Percentiles rank a stretch among this genome's conserved stretches.
These are phyloP conservation scores for Globisporangium okanoganense DNA, from an alignment of 352 stramenopile species.

Conservation along the genomic window DNA sequence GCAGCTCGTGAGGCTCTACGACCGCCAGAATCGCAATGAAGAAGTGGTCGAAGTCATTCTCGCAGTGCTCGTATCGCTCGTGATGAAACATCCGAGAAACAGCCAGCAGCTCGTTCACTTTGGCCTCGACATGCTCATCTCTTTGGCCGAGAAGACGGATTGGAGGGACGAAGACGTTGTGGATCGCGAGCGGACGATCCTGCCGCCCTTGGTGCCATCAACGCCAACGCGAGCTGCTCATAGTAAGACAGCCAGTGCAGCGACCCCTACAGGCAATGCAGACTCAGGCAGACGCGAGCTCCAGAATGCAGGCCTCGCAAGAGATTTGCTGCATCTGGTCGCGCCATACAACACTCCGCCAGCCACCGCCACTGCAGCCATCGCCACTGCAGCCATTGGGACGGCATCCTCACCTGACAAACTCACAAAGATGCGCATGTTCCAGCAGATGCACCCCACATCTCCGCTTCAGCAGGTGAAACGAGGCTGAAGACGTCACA, in stretches of 20 bases:
- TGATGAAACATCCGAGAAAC: conserved; percentile 51
- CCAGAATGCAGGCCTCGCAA: conserved; percentile 47
- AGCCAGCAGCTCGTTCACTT: conserved; percentile 63
- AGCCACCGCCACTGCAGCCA: background rate
- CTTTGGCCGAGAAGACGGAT: conserved; percentile 32
- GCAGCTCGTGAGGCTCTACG: conserved; percentile 41
- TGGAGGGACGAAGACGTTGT: conserved; percentile 14
- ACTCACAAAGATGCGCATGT: conserved; percentile 12
- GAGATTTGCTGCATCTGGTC: conserved; percentile 58
- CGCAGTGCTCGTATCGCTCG: conserved; percentile 45
- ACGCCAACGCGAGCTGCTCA: conserved; percentile 3
- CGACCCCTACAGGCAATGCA: background rate
- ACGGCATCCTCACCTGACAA: conserved; percentile 16
- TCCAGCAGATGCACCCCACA: conserved; percentile 13
- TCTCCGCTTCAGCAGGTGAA: background rate
- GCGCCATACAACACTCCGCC: conserved; percentile 38
- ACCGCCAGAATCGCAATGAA: conserved; percentile 32
- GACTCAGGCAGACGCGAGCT: conserved; percentile 16
- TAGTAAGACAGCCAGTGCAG: background rate
- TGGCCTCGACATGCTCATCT: conserved; percentile 58
- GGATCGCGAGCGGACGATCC: conserved; percentile 17
- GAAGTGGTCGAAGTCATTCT: conserved; percentile 66
- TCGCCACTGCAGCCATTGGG: background rate
- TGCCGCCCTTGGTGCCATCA: conserved; percentile 10
- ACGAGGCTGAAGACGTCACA: background rate